These are phyloP conservation scores for Hibiscus tridactylites DNA, from an alignment of 345 rosid species.

Conservation along the genomic window DNA sequence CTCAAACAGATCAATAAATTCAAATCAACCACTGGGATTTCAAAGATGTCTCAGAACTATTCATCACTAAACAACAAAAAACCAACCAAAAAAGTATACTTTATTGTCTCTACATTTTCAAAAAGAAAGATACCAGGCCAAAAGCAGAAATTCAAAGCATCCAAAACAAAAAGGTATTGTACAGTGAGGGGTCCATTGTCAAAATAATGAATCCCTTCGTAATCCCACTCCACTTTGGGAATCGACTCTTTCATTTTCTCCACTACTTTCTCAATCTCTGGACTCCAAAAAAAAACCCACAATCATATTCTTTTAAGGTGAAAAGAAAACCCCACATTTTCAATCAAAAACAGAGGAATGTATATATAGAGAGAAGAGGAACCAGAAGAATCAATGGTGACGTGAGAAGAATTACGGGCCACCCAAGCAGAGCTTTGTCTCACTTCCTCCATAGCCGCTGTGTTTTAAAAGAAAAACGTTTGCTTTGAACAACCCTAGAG, in stretches of 20 bases:
- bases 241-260: slow-evolving; percentile 38
- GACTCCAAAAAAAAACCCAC: neutral
- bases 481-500: neutral
- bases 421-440: slow-evolving; percentile 60
- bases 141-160: slow-evolving; percentile 72
- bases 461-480: neutral
- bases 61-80: neutral
- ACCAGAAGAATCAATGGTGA: slow-evolving; percentile 51
- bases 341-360: neutral
- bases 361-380: slow-evolving; percentile 16
- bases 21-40: too few relatives aligned
- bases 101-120: too few relatives aligned
- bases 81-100: neutral
- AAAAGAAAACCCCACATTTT: neutral
- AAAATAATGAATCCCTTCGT: slow-evolving; percentile 77
- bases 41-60: neutral
- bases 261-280: slow-evolving; percentile 60
- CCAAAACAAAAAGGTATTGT: slow-evolving; percentile 75
- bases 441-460: slow-evolving; percentile 46
- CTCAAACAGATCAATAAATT: neutral
- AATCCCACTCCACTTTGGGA: slow-evolving; percentile 73
- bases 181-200: slow-evolving; percentile 63
- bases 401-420: slow-evolving; percentile 50
- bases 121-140: slow-evolving; percentile 51
- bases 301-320: neutral